phyloP scores from a whole-genome alignment of 106 monocot species.

The Dactylorhiza incarnata region DNA sequence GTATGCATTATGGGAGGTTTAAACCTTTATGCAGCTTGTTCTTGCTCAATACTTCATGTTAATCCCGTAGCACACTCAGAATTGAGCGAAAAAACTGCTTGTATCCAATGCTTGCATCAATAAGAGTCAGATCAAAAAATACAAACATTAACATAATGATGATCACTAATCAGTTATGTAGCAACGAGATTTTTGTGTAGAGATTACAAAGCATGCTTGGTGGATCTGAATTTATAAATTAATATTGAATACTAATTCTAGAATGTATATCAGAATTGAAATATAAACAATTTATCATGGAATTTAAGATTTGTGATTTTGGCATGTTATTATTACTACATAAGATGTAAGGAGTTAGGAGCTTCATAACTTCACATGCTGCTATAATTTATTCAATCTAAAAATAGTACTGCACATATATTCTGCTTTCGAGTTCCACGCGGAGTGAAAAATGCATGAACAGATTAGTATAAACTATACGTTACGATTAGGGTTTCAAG shows the following conservation, averaged over 20 bases:
- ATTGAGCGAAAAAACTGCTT: slow-evolving; percentile 52
- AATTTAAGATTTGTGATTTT: not conserved
- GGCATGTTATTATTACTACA: not conserved
- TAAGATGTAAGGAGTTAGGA: not conserved
- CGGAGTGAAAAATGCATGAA: not conserved
- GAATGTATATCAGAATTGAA: not conserved
- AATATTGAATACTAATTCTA: not conserved
- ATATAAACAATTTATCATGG: not conserved
- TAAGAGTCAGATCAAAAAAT: not conserved
- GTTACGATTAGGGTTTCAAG: no score
- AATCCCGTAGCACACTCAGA: not conserved
- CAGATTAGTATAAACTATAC: not conserved
- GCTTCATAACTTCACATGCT: not conserved
- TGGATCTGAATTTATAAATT: not conserved
- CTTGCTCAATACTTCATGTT: slow-evolving; percentile 6
- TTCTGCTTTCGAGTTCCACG: not conserved
- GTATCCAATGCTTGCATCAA: slow-evolving; percentile 77
- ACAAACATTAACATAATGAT: not conserved
- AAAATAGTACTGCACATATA: not conserved
- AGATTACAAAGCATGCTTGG: not conserved
- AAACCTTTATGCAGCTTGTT: slow-evolving; percentile 5
- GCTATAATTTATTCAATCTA: not conserved
- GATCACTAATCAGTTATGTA: not conserved
- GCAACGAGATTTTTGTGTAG: not conserved
- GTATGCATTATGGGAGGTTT: slow-evolving; percentile 1